Conservation (phyloP, 2,329 filamentous ascomycete genomes). For the Xylariaceae sp. region DNA sequence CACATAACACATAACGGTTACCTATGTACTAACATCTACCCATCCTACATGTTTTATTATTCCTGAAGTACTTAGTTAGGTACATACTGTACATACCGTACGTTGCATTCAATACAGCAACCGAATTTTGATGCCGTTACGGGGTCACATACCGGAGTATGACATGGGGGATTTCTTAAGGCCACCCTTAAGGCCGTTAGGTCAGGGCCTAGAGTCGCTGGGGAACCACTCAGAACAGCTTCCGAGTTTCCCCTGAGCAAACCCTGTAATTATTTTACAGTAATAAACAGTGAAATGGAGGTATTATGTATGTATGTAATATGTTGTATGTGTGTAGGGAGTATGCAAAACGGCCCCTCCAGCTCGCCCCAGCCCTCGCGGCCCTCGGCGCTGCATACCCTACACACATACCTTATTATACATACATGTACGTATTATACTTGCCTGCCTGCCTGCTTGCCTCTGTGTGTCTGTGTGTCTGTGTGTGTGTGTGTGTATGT, state of each 20-base stretch:
- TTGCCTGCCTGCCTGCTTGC: too few relatives aligned
- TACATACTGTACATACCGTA: too few relatives aligned
- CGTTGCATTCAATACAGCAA: too few relatives aligned
- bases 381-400: too few relatives aligned
- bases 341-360: too few relatives aligned
- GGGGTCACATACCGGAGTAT: not conserved
- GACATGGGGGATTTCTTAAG: not conserved
- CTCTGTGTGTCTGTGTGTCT: not conserved
- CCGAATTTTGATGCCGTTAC: not conserved
- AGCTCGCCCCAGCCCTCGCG: too few relatives aligned
- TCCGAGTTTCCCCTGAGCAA: not conserved
- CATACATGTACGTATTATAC: not conserved
- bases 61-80: not conserved
- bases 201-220: not conserved
- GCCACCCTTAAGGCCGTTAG: not conserved
- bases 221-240: not conserved
- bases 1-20: not conserved
- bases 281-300: not conserved
- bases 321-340: too few relatives aligned
- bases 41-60: too few relatives aligned
- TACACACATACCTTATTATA: not conserved
- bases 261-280: not conserved
- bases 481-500: not conserved
- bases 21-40: not conserved
- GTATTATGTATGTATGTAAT: not conserved